Evolutionary conservation across 2,329 filamentous ascomycete genomes (phyloP), one percentile per base, ranked within the genome.

Genomic region (Reticulascus tulasneorum): DNA sequence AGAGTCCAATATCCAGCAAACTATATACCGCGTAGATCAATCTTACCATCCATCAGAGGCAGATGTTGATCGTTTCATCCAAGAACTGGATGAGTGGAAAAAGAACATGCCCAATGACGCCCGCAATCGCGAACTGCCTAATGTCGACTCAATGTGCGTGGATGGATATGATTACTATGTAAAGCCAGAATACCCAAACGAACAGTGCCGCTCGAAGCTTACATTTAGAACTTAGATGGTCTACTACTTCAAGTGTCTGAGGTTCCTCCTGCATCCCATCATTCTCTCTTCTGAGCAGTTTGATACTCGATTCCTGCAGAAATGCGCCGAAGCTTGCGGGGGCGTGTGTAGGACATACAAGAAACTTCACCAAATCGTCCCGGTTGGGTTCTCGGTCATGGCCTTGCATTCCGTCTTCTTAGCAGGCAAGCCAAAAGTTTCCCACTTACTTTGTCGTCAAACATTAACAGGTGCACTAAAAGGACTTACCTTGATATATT

Each of bases 401-500:
- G 52, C 52, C 4, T 33, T 57, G 13, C 49, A 52, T 15, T 49
- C 52, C 3, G 46, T 53, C 4, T 57, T 56, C 35, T 30, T 54
- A 28, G 50, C 50, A 13, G 45, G 48, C 24, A 44, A 42, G 40
- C 33, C 20, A 29, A 7, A 6, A 28, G 11, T n/a, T 7, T 15
- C 13, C 20, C n/a, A 20, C 15, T n/a, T 6, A 12, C 13, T n/a
- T n/a, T n/a, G n/a, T n/a, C n/a, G n/a, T n/a, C n/a, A n/a, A n/a
- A n/a, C n/a, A n/a, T n/a, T n/a, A n/a, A n/a, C n/a, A n/a, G n/a
- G n/a, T n/a, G n/a, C 29, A 18, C 16, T 34, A 11, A 26, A 44
- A 38, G 54, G 53, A 3, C 38, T 56, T 5, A 56, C 54, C 4
- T 44, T 60, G 12, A 42, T 58, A 9, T 60, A 58, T 37, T 55